Evolutionary conservation across 148 eudicot genomes (phyloP), one percentile per base, ranked within the genome.

Genomic region (Vaccinium myrtillus): DNA sequence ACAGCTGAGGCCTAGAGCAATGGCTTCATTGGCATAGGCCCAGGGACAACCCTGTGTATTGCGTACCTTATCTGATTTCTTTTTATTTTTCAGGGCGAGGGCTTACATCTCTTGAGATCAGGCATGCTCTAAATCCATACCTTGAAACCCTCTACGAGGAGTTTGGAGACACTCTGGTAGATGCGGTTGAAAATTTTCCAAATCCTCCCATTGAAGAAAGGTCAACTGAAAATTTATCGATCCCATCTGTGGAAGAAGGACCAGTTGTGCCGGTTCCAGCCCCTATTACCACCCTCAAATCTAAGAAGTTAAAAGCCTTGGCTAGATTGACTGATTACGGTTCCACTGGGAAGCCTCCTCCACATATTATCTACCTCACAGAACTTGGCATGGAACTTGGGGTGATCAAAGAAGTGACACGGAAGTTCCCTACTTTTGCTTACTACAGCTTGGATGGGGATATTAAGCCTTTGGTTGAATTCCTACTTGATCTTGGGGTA

Each of bases 371-470:
- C 74, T 95, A 93, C 88, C 94, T 95, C 65, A 85, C 90, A 46
- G 92, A 95, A 80, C 94, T 95, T 55, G 98, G 98, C 51, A 92
- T 95, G 94, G 92, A 92, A 55, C 90, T 92, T 21, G 91, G 92
- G 82, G 77, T 83, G 56, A 92, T 95, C 58, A 91, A 91, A 82
- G 88, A 89, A 83, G 88, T 92, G 49, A 92, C 88, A 48, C 89
- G 90, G 21, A 92, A 88, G 87, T 95, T 93, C 84, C 98, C 96
- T 25, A 90, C 98, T 79, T 95, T 95, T 83, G 98, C 96, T 73
- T 89, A 92, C 88, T 95, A 92, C 86, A 92, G 98, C 83, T 89
- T 95, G 85, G 96, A 94, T 36, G 94, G 98, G 53, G 92, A 95
- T 88, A 91, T 39, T 39, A 39, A 39, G 43, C 43, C 43, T 39